Evolutionary conservation across 2,329 filamentous ascomycete species (phyloP), one percentile per base, ranked within the genome.

Genomic region (Nemania diffusa): DNA sequence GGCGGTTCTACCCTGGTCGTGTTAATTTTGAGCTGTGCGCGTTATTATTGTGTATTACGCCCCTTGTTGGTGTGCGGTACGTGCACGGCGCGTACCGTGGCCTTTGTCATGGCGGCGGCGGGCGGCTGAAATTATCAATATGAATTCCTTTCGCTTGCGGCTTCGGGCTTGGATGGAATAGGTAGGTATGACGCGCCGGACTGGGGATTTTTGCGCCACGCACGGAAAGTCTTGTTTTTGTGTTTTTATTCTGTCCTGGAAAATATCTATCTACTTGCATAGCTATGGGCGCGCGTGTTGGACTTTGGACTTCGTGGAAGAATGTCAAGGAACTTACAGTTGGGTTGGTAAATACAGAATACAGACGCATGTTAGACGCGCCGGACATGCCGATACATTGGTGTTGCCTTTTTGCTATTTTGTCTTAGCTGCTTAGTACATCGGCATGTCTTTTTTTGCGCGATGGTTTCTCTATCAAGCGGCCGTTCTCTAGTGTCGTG

Each of bases 31-130:
- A 8, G 9, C 40, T 27, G 20, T 17, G 5, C 24, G 2, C 32
- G 32, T 34, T 34, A 40, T 40, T 56, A 48, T 27, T 48, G n/a
- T 34, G 1, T 40, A 13, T 40, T 40, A 40, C 17, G 15, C 11
- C 37, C 11, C 15, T 40, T 15, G 15, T 11, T 15, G 17, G 37
- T 40, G 37, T 15, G 37, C 37, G 17, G 37, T 13, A 2, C 37
- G 34, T 26, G 62, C 62, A 65, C 62, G 62, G 62, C 24, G 46
- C 62, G 24, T 32, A 15, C 9, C 24, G 40, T 65, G 62, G 62
- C 62, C 56, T 42, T 34, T 40, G 26, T 34, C 17, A 34, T 22
- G 42, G 27, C 29, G 20, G 34, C 37, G 37, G 37, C 8, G 8
- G 34, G 34, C 6, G 37, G 42, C 44, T 46, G 61, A 58, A 32